Evolutionary conservation across 495 filamentous ascomycete genomes (phyloP), one percentile per base, ranked within the genome.

Genomic region (Penicillium paradoxum): DNA sequence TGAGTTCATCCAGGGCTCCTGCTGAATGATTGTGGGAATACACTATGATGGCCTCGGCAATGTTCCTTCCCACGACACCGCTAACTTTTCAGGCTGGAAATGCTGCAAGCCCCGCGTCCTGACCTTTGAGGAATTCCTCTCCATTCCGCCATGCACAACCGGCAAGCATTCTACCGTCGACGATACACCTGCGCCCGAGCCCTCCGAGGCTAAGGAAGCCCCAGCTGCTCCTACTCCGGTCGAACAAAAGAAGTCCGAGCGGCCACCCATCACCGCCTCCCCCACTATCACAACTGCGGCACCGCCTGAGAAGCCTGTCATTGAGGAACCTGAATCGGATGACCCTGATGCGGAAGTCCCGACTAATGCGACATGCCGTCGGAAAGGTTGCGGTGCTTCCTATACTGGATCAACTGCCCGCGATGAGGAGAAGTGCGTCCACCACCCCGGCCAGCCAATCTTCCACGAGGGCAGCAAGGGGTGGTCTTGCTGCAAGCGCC

Each of bases 381-480:
- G 93, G 52, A 82, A 75, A 60, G 86, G 80, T 6, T 98, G 93
- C 67, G 81, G 82, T 41, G 68, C 66, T 33, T 69, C 60, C 33
- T 96, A 91, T 62, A 74, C 76, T 42, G 78, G 81, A 19, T 79
- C 75, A 2, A 62, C 72, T 25, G 71, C 73, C 34, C 70, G 90
- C 39, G 84, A 89, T 18, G 83, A 74, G n/a, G 89, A 93, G 74
- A 79, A 80, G 48, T 97, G 91, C 62, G 76, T 87, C 17, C 85
- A 91, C 62, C 91, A 97, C 71, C 89, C 91, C 5, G 91, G 91
- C 22, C 79, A 74, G 6, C 88, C 91, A 22, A 82, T 97, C 55
- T 98, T 98, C 72, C 93, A 98, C 69, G 93, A 98, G 74, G 93
- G 92, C 19, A 91, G 85, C 68, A 98, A 98, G 75, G 93, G 93